A percentile compares a stretch with the other conserved stretches of the same genome.
Conservation (phyloP, 2,329 filamentous ascomycete genomes). For the Cephalotrichum gorgonifer region DNA sequence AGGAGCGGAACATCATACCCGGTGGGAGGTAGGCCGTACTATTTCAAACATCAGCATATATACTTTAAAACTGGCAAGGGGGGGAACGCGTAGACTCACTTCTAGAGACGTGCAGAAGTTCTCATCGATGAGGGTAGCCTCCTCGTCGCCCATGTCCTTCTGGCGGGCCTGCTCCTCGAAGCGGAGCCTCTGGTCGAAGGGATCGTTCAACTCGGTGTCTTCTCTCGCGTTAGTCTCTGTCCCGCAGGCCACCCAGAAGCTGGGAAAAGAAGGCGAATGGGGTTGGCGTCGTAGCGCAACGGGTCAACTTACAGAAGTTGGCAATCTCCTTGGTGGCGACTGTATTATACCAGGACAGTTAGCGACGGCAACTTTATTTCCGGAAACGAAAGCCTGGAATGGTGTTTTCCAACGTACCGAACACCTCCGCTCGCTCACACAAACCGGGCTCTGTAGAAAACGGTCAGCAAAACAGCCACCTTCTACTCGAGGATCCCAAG, state of each 20-base stretch:
- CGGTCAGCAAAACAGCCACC: neutral
- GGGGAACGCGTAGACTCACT: conserved; percentile 8
- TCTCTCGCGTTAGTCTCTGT: too few species aligned
- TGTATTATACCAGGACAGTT: too few species aligned
- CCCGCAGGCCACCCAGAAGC: neutral
- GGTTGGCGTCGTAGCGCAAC: conserved; percentile 43
- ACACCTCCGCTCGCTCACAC: conserved; percentile 95
- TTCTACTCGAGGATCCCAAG: neutral
- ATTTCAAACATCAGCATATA: conserved; percentile 1
- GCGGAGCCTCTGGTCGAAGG: conserved; percentile 83
- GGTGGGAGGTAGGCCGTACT: conserved; percentile 79
- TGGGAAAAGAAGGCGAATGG: neutral
- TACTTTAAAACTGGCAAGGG: neutral
- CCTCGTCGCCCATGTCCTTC: conserved; percentile 94
- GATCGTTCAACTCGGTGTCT: conserved; percentile 85
- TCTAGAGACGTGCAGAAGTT: conserved; percentile 87
- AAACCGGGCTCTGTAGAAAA: conserved; percentile 54
- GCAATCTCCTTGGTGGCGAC: conserved; percentile 71
- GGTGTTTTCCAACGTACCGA: conserved; percentile 23
- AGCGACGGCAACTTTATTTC: too few species aligned
- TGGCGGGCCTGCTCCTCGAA: conserved; percentile 86
- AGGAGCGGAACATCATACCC: too few species aligned
- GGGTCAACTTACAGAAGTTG: conserved; percentile 39
- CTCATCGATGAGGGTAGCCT: conserved; percentile 93
- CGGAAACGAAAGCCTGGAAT: neutral